Conservation (phyloP, 352 stramenopile species). For the Plasmopara halstedii region DNA sequence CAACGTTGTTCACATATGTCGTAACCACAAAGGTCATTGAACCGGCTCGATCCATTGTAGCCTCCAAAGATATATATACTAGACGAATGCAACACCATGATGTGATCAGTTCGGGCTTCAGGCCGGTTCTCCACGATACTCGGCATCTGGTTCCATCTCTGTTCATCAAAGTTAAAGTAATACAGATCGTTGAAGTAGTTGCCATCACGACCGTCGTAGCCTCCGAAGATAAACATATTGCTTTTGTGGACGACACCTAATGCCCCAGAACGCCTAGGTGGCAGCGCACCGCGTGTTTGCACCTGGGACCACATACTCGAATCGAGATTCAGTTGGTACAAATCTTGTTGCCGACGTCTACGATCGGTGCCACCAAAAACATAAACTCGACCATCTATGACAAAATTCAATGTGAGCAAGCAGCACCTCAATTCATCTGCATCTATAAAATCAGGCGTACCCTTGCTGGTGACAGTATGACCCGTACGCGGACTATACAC, state of each 20-base stretch:
- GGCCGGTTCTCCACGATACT: constrained; percentile 49
- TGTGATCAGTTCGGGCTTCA: constrained; percentile 79
- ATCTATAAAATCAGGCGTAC: constrained; percentile 13
- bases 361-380: constrained; percentile 84
- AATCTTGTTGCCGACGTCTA: constrained; percentile 68
- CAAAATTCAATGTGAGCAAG: constrained; percentile 3
- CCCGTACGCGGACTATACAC: constrained; percentile 79
- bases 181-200: constrained; percentile 89
- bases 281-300: constrained; percentile 50
- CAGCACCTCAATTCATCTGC: background rate
- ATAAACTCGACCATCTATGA: constrained; percentile 57
- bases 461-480: constrained; percentile 75
- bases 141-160: constrained; percentile 75
- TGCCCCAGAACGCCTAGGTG: constrained; percentile 64
- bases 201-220: constrained; percentile 83
- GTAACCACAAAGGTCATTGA: constrained; percentile 80
- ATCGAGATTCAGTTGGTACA: constrained; percentile 73
- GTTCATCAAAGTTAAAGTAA: constrained; percentile 79
- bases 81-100: constrained; percentile 72
- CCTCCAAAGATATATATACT: constrained; percentile 85
- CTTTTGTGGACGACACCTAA: constrained; percentile 73
- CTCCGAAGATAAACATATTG: constrained; percentile 86
- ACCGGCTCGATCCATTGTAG: constrained; percentile 78
- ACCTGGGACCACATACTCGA: constrained; percentile 70
- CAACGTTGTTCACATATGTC: constrained; percentile 50